Evolutionary conservation across 2,329 filamentous ascomycete species (phyloP), one percentile per base, ranked within the genome.

Genomic region (Paracoccidioides lutzii): DNA sequence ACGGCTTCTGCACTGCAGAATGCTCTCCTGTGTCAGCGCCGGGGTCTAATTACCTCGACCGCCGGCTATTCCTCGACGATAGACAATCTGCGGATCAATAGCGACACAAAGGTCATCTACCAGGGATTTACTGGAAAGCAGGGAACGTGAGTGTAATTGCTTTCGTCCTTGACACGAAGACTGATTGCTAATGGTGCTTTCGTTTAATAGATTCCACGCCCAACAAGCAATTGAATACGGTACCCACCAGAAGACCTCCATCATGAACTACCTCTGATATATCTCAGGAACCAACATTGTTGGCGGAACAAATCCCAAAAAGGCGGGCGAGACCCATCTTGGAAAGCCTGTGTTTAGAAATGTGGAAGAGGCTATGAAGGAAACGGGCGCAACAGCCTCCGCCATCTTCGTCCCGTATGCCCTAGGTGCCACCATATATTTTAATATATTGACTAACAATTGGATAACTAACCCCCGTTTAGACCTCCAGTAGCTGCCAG

Each of bases 71-170:
- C 83, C 64, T 73, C 81, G 67, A 91, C 87, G 58, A 78, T 85
- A 70, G 77, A 85, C 68, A 97, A 97, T 80, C 82, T 97, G 68
- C 87, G 89, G 76, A 90, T 97, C 79, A 95, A 90, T 75, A 71
- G 78, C 72, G 85, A 96, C 64, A 98, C 93, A 66, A 94, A 93
- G 78, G 89, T 98, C 64, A 78, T 97, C 68, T 97, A 83, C 79
- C 93, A 98, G 78, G 93, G 93, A 64, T 97, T 97, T 75, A 97
- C 91, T 56, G 91, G 91, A 72, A 93, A 88, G 80, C 90, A 95
- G 81, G 89, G 89, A 85, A 91, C 87, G 86, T 90, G 74, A 76
- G 85, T 84, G 55, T 37, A 33, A 52, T 55, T 52, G 35, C 12
- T 55, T 54, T 3, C 14, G 42, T 33, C 28, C 15, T 55, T 14